Conservation (phyloP, 106 monocot genomes). For the Platanthera zijinensis region DNA sequence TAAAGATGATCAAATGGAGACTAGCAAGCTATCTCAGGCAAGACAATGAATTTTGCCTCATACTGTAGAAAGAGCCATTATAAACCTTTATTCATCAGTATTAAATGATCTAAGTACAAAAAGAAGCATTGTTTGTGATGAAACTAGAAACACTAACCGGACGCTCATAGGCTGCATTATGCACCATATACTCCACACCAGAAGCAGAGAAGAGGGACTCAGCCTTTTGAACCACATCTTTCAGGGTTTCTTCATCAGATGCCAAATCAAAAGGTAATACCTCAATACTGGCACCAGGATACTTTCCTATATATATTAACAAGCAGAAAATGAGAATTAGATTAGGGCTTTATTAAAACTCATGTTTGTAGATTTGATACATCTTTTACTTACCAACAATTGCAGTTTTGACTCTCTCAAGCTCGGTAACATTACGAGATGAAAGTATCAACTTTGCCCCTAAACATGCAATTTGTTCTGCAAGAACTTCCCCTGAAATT, state of each 20-base stretch:
- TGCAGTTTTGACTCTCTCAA: slow-evolving; percentile 75
- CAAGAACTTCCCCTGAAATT: slow-evolving; percentile 63
- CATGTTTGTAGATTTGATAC: background rate
- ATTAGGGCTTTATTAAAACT: background rate
- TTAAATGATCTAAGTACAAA: slow-evolving; percentile 8
- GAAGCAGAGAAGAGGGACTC: slow-evolving; percentile 68
- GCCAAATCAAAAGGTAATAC: slow-evolving; percentile 80
- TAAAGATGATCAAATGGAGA: background rate
- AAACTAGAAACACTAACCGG: slow-evolving; percentile 47
- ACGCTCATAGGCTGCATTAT: slow-evolving; percentile 95
- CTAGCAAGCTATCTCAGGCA: background rate
- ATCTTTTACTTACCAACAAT: slow-evolving; percentile 33
- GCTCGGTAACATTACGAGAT: slow-evolving; percentile 69
- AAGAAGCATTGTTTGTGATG: background rate
- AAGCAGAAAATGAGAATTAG: background rate
- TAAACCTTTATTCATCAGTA: slow-evolving; percentile 1
- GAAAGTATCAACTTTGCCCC: slow-evolving; percentile 88
- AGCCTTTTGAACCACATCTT: slow-evolving; percentile 63
- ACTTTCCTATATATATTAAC: slow-evolving; percentile 34
- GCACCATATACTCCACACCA: slow-evolving; percentile 91
- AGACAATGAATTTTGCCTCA: background rate
- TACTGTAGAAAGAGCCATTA: background rate
- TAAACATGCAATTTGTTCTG: slow-evolving; percentile 59
- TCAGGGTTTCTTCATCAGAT: slow-evolving; percentile 62
- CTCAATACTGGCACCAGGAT: slow-evolving; percentile 47